Evolutionary conservation across 169 alveolate genomes (phyloP), one percentile per base, ranked within the genome.

Genomic region (Plasmodium adleri): DNA sequence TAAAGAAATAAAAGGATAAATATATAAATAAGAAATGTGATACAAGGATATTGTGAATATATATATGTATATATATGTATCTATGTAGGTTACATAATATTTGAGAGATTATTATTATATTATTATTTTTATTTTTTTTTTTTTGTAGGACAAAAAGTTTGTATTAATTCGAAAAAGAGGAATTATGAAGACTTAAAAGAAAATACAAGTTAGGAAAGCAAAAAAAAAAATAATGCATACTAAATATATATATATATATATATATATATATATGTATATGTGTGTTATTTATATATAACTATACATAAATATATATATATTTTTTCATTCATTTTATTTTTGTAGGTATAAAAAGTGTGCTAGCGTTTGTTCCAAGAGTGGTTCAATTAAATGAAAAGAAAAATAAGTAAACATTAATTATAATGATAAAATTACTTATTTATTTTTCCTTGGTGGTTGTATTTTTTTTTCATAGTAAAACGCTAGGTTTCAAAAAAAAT

Each of bases 361-460:
- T 76, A 59, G 26, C 89, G 49, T 76, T 76, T 68, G 32, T 76
- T 63, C 89, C 89, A 3, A 24, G 89, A 68, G 66, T 68, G 39
- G 89, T 76, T n/a, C 89, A 76, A 26, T 17, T 76, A 20, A 76
- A 76, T 76, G 89, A 76, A 20, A 76, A 64, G 62, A 76, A 76
- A 64, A 64, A 76, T 76, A 75, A 54, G 32, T 76, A 76, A 64
- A 20, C 10, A 50, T 15, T 15, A 59, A 59, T 4, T 4, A 54
- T 17, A 62, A 72, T 52, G 85, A 45, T 45, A n/a, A 39, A 58
- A 52, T 20, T 3, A 12, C 5, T 76, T 70, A n/a, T 63, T 58
- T 76, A 63, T 26, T 39, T 50, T 56, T 62, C 75, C 3, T 32
- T 43, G 47, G 12, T 76, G 28, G 63, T n/a, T 56, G 17, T 66